Conservation (phyloP, 2,329 filamentous ascomycete species). For the Trichoderma polysporum region DNA sequence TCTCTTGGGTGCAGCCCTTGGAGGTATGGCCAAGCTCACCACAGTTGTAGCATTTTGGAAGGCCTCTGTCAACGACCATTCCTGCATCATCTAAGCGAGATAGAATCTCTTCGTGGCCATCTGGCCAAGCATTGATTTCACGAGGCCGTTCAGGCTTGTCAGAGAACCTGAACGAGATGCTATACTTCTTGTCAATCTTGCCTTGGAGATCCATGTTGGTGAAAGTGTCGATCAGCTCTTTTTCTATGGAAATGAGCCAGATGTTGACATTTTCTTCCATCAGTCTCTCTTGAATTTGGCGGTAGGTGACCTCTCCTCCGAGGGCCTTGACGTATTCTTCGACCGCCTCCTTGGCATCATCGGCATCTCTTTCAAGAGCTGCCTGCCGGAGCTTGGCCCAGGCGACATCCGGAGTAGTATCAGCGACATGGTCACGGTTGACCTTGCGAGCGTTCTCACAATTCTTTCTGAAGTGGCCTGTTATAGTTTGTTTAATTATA, state of each 20-base stretch:
- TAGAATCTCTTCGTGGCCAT: conserved; percentile 58
- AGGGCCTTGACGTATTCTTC: conserved; percentile 61
- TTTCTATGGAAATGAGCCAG: conserved; percentile 63
- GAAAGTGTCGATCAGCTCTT: conserved; percentile 54
- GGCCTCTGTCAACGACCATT: conserved; percentile 57
- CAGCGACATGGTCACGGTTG: conserved; percentile 51
- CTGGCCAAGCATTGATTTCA: conserved; percentile 61
- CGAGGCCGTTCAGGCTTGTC: conserved; percentile 57
- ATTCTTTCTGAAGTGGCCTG: conserved; percentile 55
- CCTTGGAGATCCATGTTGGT: conserved; percentile 74
- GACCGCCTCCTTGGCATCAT: conserved; percentile 60
- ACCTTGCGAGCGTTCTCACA: conserved; percentile 62
- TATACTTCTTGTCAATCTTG: conserved; percentile 63
- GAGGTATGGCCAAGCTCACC: conserved; percentile 60
- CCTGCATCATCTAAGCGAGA: conserved; percentile 65
- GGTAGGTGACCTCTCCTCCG: conserved; percentile 56
- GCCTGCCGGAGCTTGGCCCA: conserved; percentile 58
- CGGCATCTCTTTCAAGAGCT: conserved; percentile 55
- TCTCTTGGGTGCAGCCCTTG: conserved; percentile 62
- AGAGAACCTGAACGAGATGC: conserved; percentile 61
- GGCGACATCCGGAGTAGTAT: conserved; percentile 53
- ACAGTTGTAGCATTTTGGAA: conserved; percentile 64
- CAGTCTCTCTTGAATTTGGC: conserved; percentile 60
- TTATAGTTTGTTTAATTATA: conserved; percentile 8
- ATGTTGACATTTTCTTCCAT: conserved; percentile 53